A percentile compares a stretch with the other conserved stretches of the same genome.
Conservation (phyloP, 116 monocot genomes). For the Posidonia oceanica region DNA sequence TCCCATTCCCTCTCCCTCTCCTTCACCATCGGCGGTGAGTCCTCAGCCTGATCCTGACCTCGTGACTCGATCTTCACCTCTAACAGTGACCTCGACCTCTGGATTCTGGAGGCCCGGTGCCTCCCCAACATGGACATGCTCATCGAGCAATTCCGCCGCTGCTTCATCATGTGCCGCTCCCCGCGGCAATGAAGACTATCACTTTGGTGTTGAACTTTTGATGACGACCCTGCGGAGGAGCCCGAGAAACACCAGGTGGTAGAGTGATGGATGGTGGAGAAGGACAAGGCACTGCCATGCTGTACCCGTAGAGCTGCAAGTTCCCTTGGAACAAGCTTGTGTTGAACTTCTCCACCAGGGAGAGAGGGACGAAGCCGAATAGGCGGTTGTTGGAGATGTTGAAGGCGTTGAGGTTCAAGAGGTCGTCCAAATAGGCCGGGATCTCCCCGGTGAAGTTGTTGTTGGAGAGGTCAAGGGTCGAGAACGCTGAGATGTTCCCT, state of each 20-base stretch:
- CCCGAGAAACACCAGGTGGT: neutral
- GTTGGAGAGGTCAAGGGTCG: constrained; percentile 38
- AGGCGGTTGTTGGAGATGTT: constrained; percentile 75
- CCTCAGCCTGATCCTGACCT: no score
- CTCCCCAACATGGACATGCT: no score
- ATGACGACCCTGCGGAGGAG: neutral
- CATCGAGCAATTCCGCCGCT: no score
- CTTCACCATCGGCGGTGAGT: no score
- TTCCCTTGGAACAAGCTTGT: constrained; percentile 63
- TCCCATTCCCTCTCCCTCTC: no score
- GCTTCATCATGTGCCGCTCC: no score
- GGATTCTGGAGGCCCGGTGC: no score
- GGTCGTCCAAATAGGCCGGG: constrained; percentile 21
- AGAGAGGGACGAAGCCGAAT: constrained; percentile 44
- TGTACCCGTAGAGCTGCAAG: constrained; percentile 67
- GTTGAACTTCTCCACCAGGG: constrained; percentile 46
- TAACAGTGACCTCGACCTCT: no score
- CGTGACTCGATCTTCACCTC: no score
- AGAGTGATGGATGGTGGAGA: constrained; percentile 5
- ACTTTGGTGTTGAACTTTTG: constrained; percentile 31
- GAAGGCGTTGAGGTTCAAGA: constrained; percentile 42
- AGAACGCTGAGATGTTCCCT: constrained; percentile 35
- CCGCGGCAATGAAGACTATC: constrained; percentile 40
- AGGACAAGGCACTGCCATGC: constrained; percentile 35
- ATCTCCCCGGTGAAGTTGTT: constrained; percentile 56